phyloP scores from a whole-genome alignment of 1,139 yeast genomes.

The Sugiyamaella castrensis region DNA sequence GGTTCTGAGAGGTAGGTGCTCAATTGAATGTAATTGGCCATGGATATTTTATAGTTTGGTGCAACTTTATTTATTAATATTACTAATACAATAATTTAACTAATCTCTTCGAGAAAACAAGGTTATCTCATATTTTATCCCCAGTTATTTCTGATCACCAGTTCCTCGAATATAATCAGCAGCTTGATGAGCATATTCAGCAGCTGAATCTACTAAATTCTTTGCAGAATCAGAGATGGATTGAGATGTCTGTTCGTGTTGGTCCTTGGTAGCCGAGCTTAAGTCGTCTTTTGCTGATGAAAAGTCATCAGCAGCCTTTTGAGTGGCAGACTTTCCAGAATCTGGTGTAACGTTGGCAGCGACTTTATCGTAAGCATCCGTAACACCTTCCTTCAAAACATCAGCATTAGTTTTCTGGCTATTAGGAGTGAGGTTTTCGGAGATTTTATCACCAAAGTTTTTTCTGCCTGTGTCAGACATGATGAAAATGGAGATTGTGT shows the following conservation, averaged over 20 bases:
- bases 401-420: conserved; percentile 62
- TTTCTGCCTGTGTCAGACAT: conserved; percentile 60
- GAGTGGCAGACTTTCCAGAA: conserved; percentile 62
- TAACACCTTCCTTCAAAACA: conserved; percentile 67
- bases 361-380: conserved; percentile 61
- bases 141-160: neutral
- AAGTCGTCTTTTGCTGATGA: conserved; percentile 44
- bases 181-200: conserved; percentile 19
- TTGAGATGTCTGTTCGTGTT: conserved; percentile 6
- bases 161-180: conserved; percentile 21
- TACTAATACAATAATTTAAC: too few relatives aligned
- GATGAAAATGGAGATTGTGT: conserved; percentile 3
- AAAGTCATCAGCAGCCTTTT: conserved; percentile 59
- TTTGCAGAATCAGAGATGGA: conserved; percentile 19
- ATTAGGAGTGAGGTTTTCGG: conserved; percentile 71
- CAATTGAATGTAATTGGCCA: too few relatives aligned
- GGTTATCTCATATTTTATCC: too few relatives aligned
- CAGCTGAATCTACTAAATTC: conserved; percentile 19
- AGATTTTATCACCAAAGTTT: conserved; percentile 61
- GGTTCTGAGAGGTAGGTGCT: too few relatives aligned
- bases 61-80: too few relatives aligned
- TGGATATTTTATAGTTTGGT: too few relatives aligned
- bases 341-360: conserved; percentile 62
- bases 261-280: conserved; percentile 30
- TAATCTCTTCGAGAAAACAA: too few relatives aligned